Conservation (phyloP, 305 asterid species). For the Striga hermonthica region DNA sequence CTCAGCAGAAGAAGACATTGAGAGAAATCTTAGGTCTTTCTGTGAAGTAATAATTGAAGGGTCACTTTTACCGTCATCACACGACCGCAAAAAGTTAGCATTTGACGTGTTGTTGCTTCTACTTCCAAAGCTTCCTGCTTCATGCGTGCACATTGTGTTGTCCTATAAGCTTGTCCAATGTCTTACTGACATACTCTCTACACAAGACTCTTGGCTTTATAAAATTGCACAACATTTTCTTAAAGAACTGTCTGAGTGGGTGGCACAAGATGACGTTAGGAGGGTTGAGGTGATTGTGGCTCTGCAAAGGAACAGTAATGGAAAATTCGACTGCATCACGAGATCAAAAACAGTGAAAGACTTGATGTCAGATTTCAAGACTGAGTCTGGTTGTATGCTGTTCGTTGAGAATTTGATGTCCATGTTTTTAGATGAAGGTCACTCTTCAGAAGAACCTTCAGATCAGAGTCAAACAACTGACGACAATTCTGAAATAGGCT, state of each 20-base stretch:
- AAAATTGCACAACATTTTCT: slow-evolving; percentile 79
- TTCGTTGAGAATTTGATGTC: slow-evolving; percentile 62
- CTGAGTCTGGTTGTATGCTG: slow-evolving; percentile 72
- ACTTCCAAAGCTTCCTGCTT: slow-evolving; percentile 69
- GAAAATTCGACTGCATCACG: slow-evolving; percentile 78
- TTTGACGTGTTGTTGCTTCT: slow-evolving; percentile 69
- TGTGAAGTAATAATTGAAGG: slow-evolving; percentile 78
- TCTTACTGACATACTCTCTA: slow-evolving; percentile 77
- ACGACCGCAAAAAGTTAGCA: slow-evolving; percentile 86
- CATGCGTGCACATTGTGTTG: slow-evolving; percentile 50
- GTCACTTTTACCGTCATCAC: slow-evolving; percentile 80
- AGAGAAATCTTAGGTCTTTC: slow-evolving; percentile 60
- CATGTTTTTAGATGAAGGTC: slow-evolving; percentile 82
- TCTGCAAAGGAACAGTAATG: slow-evolving; percentile 82
- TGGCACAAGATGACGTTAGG: slow-evolving; percentile 59
- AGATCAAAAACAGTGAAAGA: slow-evolving; percentile 76
- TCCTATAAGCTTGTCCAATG: slow-evolving; percentile 83
- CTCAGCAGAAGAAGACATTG: slow-evolving; percentile 67
- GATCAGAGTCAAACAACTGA: slow-evolving; percentile 98
- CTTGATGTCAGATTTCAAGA: slow-evolving; percentile 69
- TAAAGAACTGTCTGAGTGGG: slow-evolving; percentile 78
- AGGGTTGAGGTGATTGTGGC: slow-evolving; percentile 84
- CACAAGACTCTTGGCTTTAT: slow-evolving; percentile 80
- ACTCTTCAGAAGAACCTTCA: slow-evolving; percentile 86
- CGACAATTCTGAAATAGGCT: slow-evolving; percentile 90